phyloP scores from a whole-genome alignment of 2,329 filamentous ascomycete genomes.

The Ophiostoma pallidulum region DNA sequence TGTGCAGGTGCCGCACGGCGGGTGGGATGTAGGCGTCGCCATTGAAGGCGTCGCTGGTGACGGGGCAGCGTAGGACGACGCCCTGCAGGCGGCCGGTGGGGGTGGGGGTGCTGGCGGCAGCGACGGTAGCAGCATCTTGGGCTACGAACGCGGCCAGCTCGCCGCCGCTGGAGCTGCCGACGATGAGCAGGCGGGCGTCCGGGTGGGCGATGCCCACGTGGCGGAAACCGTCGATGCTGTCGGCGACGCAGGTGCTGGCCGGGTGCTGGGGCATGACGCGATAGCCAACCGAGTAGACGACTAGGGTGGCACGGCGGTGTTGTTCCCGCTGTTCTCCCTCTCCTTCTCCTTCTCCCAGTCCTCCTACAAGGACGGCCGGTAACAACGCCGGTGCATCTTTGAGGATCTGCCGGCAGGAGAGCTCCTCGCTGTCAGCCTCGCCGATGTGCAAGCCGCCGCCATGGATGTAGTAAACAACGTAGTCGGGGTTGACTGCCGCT shows the following conservation, averaged over 20 bases:
- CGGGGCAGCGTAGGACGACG: conserved; percentile 37
- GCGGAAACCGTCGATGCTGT: conserved; percentile 31
- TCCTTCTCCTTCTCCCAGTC: background rate
- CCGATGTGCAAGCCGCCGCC: conserved; percentile 39
- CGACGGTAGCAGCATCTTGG: conserved; percentile 19
- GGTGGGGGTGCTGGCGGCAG: background rate
- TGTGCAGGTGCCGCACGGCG: conserved; percentile 28
- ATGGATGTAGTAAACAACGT: conserved; percentile 36
- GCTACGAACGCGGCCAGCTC: conserved; percentile 37
- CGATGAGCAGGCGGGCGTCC: conserved; percentile 24
- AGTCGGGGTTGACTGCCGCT: too few species aligned
- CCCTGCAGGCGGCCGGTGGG: conserved; percentile 25
- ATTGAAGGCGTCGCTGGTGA: conserved; percentile 35
- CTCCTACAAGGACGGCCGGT: too few species aligned
- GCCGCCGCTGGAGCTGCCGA: conserved; percentile 39
- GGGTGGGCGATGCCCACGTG: conserved; percentile 16
- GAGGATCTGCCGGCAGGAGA: conserved; percentile 35
- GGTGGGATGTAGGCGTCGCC: conserved; percentile 29
- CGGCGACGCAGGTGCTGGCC: conserved; percentile 32
- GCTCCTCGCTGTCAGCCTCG: conserved; percentile 40
- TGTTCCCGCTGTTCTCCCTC: too few species aligned
- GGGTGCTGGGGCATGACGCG: conserved; percentile 33
- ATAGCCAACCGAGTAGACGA: conserved; percentile 38
- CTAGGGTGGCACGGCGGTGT: conserved; percentile 8
- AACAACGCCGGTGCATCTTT: too few species aligned